A percentile compares a stretch with the other conserved stretches of the same genome.
Conservation (phyloP, 768 basidiomycete species). For the Suillus hirtellus region DNA sequence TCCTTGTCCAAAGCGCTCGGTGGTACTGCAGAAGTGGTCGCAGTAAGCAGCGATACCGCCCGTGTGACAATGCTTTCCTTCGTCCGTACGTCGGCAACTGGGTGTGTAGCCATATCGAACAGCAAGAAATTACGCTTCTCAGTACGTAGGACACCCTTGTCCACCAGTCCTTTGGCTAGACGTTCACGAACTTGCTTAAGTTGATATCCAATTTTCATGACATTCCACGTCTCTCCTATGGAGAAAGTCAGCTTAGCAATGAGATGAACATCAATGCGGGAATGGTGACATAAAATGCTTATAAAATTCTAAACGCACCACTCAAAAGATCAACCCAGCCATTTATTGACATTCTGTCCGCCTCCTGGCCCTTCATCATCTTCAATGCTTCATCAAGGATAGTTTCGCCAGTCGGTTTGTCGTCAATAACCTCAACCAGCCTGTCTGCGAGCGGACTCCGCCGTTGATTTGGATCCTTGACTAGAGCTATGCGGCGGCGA, state of each 20-base stretch:
- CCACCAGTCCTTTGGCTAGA: constrained; percentile 94
- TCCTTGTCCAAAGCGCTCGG: constrained; percentile 72
- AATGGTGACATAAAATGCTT: background rate
- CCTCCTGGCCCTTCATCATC: constrained; percentile 87
- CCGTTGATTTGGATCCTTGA: constrained; percentile 75
- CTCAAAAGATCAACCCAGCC: constrained; percentile 95
- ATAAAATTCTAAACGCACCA: constrained; percentile 53
- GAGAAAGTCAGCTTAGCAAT: constrained; percentile 1
- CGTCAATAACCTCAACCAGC: constrained; percentile 88
- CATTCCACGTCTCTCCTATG: constrained; percentile 98
- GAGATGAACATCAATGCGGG: constrained; percentile 2
- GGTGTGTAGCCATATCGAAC: constrained; percentile 99
- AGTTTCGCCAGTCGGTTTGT: constrained; percentile 92
- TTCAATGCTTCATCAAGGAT: constrained; percentile 93
- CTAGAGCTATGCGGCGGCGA: constrained; percentile 89
- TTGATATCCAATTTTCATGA: constrained; percentile 99
- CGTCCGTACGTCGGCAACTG: constrained; percentile 88
- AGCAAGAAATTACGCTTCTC: constrained; percentile 98
- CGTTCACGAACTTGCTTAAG: constrained; percentile 98
- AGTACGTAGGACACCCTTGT: constrained; percentile 98
- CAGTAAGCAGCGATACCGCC: constrained; percentile 74
- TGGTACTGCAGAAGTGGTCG: constrained; percentile 80
- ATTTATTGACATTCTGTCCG: constrained; percentile 61
- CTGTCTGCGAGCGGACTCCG: constrained; percentile 78
- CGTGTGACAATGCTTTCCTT: constrained; percentile 85